A percentile compares a stretch with the other conserved stretches of the same genome.
Evolutionary conservation across 2,329 filamentous ascomycete species (phyloP).

Genomic region (Claviceps capensis): DNA sequence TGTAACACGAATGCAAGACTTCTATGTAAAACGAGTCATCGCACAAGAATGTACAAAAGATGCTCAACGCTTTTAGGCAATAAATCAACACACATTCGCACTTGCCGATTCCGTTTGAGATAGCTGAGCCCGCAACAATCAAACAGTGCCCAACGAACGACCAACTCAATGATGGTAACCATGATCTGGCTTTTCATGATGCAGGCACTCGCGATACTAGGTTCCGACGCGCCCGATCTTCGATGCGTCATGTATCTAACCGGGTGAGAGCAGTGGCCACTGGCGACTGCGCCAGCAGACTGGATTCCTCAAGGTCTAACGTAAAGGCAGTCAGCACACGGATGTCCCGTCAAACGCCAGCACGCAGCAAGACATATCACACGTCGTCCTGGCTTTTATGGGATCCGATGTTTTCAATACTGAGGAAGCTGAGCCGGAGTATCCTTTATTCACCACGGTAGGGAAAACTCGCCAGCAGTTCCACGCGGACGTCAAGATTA

Average conservation of each 20-base stretch:
- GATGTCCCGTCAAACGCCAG: slow-evolving; percentile 22
- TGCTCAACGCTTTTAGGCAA: too few relatives aligned
- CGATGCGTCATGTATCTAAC: slow-evolving; percentile 36
- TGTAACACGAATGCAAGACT: too few relatives aligned
- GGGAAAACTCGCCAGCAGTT: slow-evolving; percentile 34
- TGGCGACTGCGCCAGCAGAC: not conserved
- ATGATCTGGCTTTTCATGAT: slow-evolving; percentile 4
- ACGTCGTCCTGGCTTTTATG: slow-evolving; percentile 47
- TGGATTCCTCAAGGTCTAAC: not conserved
- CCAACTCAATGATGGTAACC: not conserved
- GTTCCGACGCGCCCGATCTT: slow-evolving; percentile 9
- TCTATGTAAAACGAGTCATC: too few relatives aligned
- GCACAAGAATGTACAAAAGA: too few relatives aligned
- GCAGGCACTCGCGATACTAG: not conserved
- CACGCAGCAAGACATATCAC: slow-evolving; percentile 33
- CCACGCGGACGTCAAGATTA: slow-evolving; percentile 40
- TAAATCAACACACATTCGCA: too few relatives aligned
- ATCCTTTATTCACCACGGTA: slow-evolving; percentile 41
- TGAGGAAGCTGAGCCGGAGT: slow-evolving; percentile 20
- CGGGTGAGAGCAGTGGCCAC: slow-evolving; percentile 21
- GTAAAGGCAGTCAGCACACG: slow-evolving; percentile 30
- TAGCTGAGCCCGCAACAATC: not conserved
- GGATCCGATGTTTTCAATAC: slow-evolving; percentile 37
- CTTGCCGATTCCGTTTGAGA: too few relatives aligned
- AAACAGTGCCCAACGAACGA: not conserved